phyloP scores from a whole-genome alignment of 495 filamentous ascomycete species.

The Neurospora sp. region DNA sequence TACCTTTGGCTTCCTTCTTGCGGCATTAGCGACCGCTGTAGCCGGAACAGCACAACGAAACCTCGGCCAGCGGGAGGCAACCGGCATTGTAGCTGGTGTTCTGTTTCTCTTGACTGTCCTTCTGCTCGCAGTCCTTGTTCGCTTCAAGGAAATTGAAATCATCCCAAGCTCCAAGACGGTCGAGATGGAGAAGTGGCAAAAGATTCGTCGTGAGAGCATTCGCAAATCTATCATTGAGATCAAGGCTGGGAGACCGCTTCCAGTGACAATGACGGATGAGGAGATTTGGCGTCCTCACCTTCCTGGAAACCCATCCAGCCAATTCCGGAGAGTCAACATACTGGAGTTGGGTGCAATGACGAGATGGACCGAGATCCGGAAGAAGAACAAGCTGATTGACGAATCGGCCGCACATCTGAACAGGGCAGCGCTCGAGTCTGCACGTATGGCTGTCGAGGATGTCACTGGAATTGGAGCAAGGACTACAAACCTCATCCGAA shows the following conservation, averaged over 20 bases:
- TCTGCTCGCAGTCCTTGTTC: conserved; percentile 45
- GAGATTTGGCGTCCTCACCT: conserved; percentile 55
- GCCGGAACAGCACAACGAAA: conserved; percentile 50
- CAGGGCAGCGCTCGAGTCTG: conserved; percentile 26
- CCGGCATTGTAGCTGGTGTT: conserved; percentile 51
- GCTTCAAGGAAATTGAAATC: conserved; percentile 55
- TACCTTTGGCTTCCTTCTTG: conserved; percentile 51
- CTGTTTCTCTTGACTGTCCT: conserved; percentile 52
- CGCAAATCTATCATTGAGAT: conserved; percentile 2
- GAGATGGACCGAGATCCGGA: conserved; percentile 61
- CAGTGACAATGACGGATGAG: conserved; percentile 37
- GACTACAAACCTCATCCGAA: conserved; percentile 23
- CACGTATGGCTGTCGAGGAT: conserved; percentile 23
- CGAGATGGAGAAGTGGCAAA: conserved; percentile 41
- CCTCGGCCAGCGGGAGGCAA: conserved; percentile 53
- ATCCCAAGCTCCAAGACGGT: conserved; percentile 45
- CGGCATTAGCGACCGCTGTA: conserved; percentile 52
- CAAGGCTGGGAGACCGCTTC: not conserved
- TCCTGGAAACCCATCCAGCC: conserved; percentile 56
- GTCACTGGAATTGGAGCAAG: conserved; percentile 19
- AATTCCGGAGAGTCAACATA: conserved; percentile 53
- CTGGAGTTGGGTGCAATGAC: conserved; percentile 54
- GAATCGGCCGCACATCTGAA: conserved; percentile 28
- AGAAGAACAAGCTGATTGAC: conserved; percentile 51
- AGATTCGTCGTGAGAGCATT: conserved; percentile 30